phyloP scores from a whole-genome alignment of 2,329 filamentous ascomycete species.

The Penicillium sp. region DNA sequence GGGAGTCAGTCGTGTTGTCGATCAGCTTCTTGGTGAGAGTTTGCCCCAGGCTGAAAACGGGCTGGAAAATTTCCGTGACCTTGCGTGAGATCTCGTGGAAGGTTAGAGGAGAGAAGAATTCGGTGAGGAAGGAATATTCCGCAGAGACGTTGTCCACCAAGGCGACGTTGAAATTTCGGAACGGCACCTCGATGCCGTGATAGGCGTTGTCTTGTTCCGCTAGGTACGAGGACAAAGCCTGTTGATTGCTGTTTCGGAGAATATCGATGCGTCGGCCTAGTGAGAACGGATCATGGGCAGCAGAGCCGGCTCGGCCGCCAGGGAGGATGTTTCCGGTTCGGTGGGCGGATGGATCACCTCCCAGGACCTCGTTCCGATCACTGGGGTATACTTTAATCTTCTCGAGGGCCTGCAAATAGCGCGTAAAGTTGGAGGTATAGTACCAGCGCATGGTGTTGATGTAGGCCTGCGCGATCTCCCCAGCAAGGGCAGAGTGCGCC shows the following conservation, averaged over 20 bases:
- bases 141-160: conserved; percentile 91
- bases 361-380: conserved; percentile 81
- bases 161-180: conserved; percentile 92
- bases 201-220: conserved; percentile 85
- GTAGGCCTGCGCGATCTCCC: conserved; percentile 90
- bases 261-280: conserved; percentile 84
- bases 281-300: conserved; percentile 79
- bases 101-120: conserved; percentile 81
- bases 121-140: conserved; percentile 90
- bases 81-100: conserved; percentile 78
- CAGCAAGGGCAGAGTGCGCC: conserved; percentile 78
- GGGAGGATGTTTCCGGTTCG: conserved; percentile 53
- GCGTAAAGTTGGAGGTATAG: conserved; percentile 85
- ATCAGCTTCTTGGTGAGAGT: conserved; percentile 74
- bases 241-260: conserved; percentile 70
- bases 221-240: conserved; percentile 81
- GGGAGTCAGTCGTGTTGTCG: conserved; percentile 75
- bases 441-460: conserved; percentile 99
- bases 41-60: conserved; percentile 83
- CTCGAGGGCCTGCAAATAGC: conserved; percentile 80
- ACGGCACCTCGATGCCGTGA: conserved; percentile 87
- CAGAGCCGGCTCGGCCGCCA: conserved; percentile 41
- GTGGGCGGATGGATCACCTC: conserved; percentile 71
- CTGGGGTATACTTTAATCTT: conserved; percentile 81
- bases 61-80: conserved; percentile 85